Evolutionary conservation across 176 grass and related monocot genomes (phyloP), one percentile per base, ranked within the genome.

Genomic region (Oryza meridionalis): DNA sequence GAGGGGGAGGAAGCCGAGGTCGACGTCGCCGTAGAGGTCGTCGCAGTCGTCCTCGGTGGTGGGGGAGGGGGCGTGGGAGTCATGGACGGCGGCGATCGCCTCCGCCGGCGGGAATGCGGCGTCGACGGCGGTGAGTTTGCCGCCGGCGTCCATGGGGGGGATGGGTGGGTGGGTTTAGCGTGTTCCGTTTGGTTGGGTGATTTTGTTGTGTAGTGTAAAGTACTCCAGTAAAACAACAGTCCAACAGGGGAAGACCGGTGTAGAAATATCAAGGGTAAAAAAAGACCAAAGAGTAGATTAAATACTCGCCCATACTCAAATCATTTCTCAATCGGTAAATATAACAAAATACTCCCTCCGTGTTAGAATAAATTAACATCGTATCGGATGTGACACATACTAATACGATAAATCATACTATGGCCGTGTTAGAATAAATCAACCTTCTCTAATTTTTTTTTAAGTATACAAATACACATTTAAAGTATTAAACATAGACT

Each of bases 21-120:
- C 46, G 74, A 82, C 69, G 27, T 92, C 86, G 7, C 63, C 64
- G 67, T 92, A 91, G 27, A 88, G 86, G 78, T 88, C 90, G 22
- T 88, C 78, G 49, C 14, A 86, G 77, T 88, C 82, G 1, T 85
- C 86, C 15, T 85, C 90, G 62, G 49, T 51, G 72, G 79, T 22
- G 21, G 73, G 37, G 38, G 82, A 43, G 16, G 35, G 58, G 37
- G 55, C 7, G 59, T 40, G 67, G 26, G 24, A 6, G 75, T 62
- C 77, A 21, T 37, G 81, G 29, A 74, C 11, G 62, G 61, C 76
- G 46, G 45, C 76, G 61, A 88, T 68, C 75, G 37, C 11, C 59
- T 67, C 67, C 4, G 1, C 14, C 29, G 1, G 49, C 16, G 76
- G 46, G 8, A 22, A 45, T 16, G n/a, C 67, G 21, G 67, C 10